These are phyloP conservation scores for Carex parvula DNA, from an alignment of 176 grass and related monocot genomes.

Conservation along the genomic window DNA sequence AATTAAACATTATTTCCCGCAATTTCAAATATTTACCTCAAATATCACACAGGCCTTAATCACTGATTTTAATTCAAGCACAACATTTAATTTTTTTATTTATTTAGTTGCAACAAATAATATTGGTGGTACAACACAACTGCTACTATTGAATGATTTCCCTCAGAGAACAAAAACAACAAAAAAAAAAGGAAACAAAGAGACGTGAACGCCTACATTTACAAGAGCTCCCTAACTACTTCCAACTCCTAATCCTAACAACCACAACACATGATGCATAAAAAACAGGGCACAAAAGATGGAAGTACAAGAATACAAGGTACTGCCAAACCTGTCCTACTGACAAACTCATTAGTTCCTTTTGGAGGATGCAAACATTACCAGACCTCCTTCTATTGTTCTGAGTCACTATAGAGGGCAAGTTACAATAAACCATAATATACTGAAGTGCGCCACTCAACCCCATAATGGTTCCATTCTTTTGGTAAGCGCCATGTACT, in stretches of 20 bases:
- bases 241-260: constrained; percentile 10
- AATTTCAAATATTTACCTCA: not conserved
- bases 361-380: not conserved
- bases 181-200: not conserved
- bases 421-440: not conserved
- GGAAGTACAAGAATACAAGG: constrained; percentile 9
- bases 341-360: constrained; percentile 23
- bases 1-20: no score
- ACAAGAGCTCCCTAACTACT: constrained; percentile 22
- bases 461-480: not conserved
- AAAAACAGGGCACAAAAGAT: not conserved
- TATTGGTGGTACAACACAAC: constrained; percentile 5
- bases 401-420: not conserved
- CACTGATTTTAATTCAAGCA: not conserved
- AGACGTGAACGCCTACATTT: constrained; percentile 21
- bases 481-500: not conserved
- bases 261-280: constrained; percentile 6
- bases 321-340: constrained; percentile 17
- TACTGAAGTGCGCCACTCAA: not conserved
- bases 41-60: not conserved
- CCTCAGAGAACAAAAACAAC: not conserved
- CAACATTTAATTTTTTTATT: not conserved
- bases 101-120: constrained; percentile 18
- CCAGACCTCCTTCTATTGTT: not conserved
- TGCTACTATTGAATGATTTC: not conserved